Evolutionary conservation across 345 rosid species (phyloP), one percentile per base, ranked within the genome.

Genomic region (Syzygium grande): DNA sequence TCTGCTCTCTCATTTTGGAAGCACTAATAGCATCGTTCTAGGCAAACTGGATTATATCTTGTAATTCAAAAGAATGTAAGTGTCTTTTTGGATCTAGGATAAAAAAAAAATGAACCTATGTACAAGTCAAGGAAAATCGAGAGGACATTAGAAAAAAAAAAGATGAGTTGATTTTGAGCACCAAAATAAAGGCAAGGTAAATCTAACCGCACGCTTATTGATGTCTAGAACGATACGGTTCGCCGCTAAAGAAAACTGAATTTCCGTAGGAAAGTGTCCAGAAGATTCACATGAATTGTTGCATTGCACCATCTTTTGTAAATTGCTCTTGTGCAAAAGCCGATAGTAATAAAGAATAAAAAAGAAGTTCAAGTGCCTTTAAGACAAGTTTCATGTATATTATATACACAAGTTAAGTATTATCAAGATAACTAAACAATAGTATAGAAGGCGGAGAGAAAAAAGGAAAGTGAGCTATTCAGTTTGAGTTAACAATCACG

Each of bases 31-130:
- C 93, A 88, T 97, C 95, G 92, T 95, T 96, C 53, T 98, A 96
- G 27, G 98, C 97, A 92, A 96, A 97, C 88, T 96, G 97, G 97
- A 95, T 94, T 90, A 97, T 97, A 91, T 95, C 98, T 90, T 98
- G 92, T 85, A 96, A 86, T 90, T 96, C 99, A 6, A 98, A 96
- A 51, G 99, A 97, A 91, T 95, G 98, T 79, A 96, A 86, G 90
- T 96, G 95, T 86, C 94, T 96, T 88, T 95, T 97, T 14, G 99
- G 99, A 90, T 95, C 95, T 14, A 98, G 96, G 77, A 97, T 38
- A 38, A 96, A 84, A 97, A 97, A n/a, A 90, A 95, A 96, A 88
- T 97, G 98, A 84, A 97, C 99, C 96, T 97, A 54, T 73, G 2
- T 5, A 61, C 9, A 61, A n/a, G 17, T 61, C 30, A 2, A 27